Evolutionary conservation across 148 eudicot species (phyloP).

Genomic region (Dysphania ambrosioides): DNA sequence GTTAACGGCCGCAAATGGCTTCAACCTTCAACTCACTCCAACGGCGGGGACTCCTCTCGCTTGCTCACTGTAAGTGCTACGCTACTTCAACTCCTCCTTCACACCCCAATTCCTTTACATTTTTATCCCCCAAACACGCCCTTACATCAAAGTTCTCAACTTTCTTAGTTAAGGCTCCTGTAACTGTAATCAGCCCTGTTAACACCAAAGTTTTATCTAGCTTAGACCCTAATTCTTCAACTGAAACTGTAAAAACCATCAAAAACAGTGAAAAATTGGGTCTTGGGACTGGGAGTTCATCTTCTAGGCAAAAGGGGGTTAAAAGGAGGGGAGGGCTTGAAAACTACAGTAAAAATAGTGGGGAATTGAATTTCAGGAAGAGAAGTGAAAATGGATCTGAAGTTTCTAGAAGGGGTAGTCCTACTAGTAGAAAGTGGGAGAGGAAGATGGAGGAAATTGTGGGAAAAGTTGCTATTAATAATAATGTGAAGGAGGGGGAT

Average conservation of each 20-base stretch:
- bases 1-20: constrained; percentile 75
- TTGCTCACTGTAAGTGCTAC: constrained; percentile 46
- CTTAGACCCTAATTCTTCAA: constrained; percentile 26
- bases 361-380: constrained; percentile 13
- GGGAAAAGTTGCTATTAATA: constrained; percentile 24
- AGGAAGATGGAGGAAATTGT: constrained; percentile 19
- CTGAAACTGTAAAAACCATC: constrained; percentile 6
- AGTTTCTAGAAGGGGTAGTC: constrained; percentile 16
- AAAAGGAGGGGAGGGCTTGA: constrained; percentile 1
- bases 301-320: constrained; percentile 4
- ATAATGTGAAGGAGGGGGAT: constrained; percentile 26
- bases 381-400: constrained; percentile 28
- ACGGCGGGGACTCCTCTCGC: constrained; percentile 40
- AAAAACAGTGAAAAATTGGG: background rate
- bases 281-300: constrained; percentile 25
- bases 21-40: constrained; percentile 41
- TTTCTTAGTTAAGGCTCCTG: constrained; percentile 21
- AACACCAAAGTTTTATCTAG: constrained; percentile 9
- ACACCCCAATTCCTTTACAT: constrained; percentile 18
- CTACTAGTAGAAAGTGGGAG: constrained; percentile 6
- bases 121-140: constrained; percentile 36
- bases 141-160: constrained; percentile 32
- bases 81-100: constrained; percentile 34
- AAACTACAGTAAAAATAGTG: constrained; percentile 7
- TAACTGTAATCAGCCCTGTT: constrained; percentile 23